phyloP scores from a whole-genome alignment of 2,329 filamentous ascomycete species.

The Penicillium digitatum region DNA sequence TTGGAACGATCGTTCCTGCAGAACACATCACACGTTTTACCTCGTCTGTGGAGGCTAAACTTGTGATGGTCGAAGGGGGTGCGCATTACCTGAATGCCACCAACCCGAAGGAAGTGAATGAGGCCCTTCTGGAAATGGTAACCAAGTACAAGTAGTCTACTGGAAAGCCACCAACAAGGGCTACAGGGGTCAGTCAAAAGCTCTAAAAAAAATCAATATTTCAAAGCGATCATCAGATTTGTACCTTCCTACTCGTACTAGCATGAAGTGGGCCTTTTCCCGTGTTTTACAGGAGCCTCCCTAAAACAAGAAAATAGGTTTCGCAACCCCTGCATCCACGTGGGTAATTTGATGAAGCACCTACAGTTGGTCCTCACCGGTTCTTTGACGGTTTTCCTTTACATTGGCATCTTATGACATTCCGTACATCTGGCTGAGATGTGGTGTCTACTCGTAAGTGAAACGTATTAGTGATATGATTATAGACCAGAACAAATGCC shows the following conservation, averaged over 20 bases:
- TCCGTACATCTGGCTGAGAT: too few species aligned
- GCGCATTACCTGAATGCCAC: conserved; percentile 50
- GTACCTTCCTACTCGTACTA: background rate
- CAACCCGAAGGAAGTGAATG: conserved; percentile 45
- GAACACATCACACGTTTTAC: conserved; percentile 49
- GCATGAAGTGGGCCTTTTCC: background rate
- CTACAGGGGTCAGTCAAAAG: background rate
- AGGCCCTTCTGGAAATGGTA: conserved; percentile 25
- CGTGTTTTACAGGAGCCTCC: background rate
- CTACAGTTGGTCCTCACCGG: background rate
- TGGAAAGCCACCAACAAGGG: background rate
- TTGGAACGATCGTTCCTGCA: conserved; percentile 12
- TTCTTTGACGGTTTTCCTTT: background rate
- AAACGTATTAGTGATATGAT: background rate
- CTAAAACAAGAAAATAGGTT: background rate
- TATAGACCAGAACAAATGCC: background rate
- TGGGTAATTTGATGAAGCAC: background rate
- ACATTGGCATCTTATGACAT: too few species aligned
- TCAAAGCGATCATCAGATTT: background rate
- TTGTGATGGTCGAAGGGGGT: conserved; percentile 46
- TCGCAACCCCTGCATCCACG: background rate
- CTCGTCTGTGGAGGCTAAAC: conserved; percentile 41
- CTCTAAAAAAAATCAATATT: background rate
- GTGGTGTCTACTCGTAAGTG: background rate
- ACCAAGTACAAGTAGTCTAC: conserved; percentile 17